These are phyloP conservation scores for Lomentospora prolificans DNA, from an alignment of 2,329 filamentous ascomycete species.

Conservation along the genomic window DNA sequence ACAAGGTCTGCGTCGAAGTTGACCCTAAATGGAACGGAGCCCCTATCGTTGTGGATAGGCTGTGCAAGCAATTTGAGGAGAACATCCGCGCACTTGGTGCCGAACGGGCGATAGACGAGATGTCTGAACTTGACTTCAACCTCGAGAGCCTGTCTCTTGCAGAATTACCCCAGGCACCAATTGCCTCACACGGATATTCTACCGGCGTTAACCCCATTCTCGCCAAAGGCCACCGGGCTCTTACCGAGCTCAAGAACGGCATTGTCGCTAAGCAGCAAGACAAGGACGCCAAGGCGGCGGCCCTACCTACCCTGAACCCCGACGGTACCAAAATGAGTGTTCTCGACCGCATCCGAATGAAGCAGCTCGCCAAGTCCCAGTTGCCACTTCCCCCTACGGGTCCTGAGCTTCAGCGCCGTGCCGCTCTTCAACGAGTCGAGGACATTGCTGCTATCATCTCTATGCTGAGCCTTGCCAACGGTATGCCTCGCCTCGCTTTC, in stretches of 20 bases:
- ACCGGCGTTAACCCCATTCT: constrained; percentile 41
- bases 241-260: constrained; percentile 58
- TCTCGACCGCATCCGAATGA: constrained; percentile 65
- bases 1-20: constrained; percentile 50
- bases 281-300: constrained; percentile 26
- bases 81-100: constrained; percentile 39
- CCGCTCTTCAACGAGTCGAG: constrained; percentile 56
- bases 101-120: constrained; percentile 19
- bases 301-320: constrained; percentile 24
- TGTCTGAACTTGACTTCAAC: constrained; percentile 33
- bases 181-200: constrained; percentile 20
- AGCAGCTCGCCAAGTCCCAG: constrained; percentile 48
- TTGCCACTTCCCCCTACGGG: constrained; percentile 50
- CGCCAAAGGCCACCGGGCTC: constrained; percentile 56
- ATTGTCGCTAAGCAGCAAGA: constrained; percentile 43
- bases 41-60: constrained; percentile 36
- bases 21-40: constrained; percentile 22
- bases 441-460: constrained; percentile 59
- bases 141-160: constrained; percentile 43
- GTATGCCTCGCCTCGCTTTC: constrained; percentile 48
- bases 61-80: constrained; percentile 44
- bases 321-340: constrained; percentile 52
- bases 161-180: constrained; percentile 26
- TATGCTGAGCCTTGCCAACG: constrained; percentile 50
- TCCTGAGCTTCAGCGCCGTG: constrained; percentile 48